Evolutionary conservation across 2,329 filamentous ascomycete genomes (phyloP).

Genomic region (Aspergillus vadensis): DNA sequence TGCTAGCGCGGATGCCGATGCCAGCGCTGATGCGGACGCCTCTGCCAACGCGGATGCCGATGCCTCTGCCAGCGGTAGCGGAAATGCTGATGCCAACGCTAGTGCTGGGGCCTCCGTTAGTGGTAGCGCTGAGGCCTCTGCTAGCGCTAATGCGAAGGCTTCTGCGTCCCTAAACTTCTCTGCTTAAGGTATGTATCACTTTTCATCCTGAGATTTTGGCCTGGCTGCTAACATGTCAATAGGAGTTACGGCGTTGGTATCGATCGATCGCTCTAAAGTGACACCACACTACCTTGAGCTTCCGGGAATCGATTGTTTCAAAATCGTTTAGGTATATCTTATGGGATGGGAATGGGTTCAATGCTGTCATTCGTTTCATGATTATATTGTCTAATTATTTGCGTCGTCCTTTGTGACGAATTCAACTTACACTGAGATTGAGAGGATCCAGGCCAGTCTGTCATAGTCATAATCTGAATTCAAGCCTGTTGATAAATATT

Average conservation of each 20-base stretch:
- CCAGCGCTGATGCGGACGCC: neutral
- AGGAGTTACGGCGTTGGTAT: neutral
- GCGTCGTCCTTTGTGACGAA: neutral
- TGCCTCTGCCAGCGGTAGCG: neutral
- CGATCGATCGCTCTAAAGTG: neutral
- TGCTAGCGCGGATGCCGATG: neutral
- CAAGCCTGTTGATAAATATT: neutral
- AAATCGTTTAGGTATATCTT: neutral
- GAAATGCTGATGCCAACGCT: conserved; percentile 5
- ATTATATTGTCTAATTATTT: neutral
- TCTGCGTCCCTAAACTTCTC: neutral
- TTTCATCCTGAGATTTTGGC: too few relatives aligned
- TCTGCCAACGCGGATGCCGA: conserved; percentile 1
- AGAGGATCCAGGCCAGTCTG: neutral
- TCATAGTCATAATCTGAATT: neutral
- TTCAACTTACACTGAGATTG: neutral
- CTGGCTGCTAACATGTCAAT: neutral
- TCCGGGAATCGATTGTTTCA: neutral
- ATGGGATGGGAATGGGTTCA: neutral
- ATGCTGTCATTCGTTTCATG: neutral
- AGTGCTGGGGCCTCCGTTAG: conserved; percentile 1
- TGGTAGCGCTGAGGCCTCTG: conserved; percentile 7
- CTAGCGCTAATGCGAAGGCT: conserved; percentile 12
- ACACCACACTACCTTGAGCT: neutral
- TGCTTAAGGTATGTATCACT: neutral